Evolutionary conservation across 2,329 filamentous ascomycete species (phyloP).

Genomic region (Coleophoma eucalyptorum): DNA sequence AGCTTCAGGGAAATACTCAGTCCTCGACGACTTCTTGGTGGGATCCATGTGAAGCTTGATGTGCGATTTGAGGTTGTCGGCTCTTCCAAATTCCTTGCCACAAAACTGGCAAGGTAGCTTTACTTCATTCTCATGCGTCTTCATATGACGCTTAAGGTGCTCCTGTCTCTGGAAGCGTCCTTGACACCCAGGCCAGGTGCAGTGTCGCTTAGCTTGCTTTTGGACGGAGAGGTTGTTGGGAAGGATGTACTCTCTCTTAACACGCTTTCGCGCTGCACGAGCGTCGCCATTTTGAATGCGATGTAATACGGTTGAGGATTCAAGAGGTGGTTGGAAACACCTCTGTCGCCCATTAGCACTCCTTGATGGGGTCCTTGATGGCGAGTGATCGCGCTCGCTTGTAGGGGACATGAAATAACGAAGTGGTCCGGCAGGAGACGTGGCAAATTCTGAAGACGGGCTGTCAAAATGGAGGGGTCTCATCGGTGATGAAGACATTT

Average conservation of each 20-base stretch:
- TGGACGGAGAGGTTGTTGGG: not conserved
- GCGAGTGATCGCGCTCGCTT: not conserved
- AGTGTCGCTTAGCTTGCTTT: not conserved
- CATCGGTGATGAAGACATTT: slow-evolving; percentile 10
- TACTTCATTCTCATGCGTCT: slow-evolving; percentile 28
- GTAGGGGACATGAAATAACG: slow-evolving; percentile 1
- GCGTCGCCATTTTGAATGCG: not conserved
- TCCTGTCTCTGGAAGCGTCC: slow-evolving; percentile 38
- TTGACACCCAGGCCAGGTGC: not conserved
- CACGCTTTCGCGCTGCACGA: not conserved
- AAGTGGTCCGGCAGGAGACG: not conserved
- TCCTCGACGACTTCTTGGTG: slow-evolving; percentile 5
- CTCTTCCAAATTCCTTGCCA: slow-evolving; percentile 1
- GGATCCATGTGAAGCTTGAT: not conserved
- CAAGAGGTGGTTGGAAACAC: not conserved
- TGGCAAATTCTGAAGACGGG: not conserved
- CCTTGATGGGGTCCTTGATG: not conserved
- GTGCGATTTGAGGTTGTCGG: slow-evolving; percentile 4
- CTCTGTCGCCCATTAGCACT: not conserved
- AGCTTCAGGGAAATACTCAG: slow-evolving; percentile 2
- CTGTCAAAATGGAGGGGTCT: slow-evolving; percentile 11
- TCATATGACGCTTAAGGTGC: slow-evolving; percentile 42
- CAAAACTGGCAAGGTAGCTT: slow-evolving; percentile 4
- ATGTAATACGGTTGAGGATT: not conserved
- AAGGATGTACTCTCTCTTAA: not conserved